Evolutionary conservation across 1,284 basidiomycete genomes (phyloP).

Genomic region (Papiliotrema flavescens): DNA sequence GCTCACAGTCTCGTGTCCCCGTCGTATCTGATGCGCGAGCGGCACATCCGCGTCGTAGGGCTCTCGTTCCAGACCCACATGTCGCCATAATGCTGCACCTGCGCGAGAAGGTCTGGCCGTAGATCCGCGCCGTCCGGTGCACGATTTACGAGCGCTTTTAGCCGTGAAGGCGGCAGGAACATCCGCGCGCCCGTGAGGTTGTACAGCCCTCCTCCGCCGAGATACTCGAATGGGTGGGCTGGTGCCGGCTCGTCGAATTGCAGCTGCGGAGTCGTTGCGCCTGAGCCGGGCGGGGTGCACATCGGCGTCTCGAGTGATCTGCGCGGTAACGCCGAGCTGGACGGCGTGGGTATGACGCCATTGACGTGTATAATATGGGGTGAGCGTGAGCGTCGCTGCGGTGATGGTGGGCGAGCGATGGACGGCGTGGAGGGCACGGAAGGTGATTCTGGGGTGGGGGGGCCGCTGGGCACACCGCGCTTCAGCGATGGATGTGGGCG

Average conservation of each 20-base stretch:
- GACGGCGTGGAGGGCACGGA: background rate
- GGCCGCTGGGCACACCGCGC: background rate
- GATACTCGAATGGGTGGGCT: slow-evolving; percentile 12
- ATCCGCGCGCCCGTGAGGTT: slow-evolving; percentile 36
- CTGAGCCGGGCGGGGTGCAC: background rate
- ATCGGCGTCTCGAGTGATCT: slow-evolving; percentile 1
- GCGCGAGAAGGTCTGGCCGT: slow-evolving; percentile 15
- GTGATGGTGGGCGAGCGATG: background rate
- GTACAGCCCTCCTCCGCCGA: slow-evolving; percentile 43
- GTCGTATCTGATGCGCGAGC: slow-evolving; percentile 34
- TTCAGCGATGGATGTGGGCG: background rate
- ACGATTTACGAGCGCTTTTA: slow-evolving; percentile 30
- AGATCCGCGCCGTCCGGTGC: slow-evolving; percentile 16
- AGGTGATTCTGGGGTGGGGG: background rate
- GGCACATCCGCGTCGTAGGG: slow-evolving; percentile 15
- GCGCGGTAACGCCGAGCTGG: background rate
- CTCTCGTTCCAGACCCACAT: slow-evolving; percentile 38
- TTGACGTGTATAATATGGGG: background rate
- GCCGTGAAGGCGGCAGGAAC: slow-evolving; percentile 22
- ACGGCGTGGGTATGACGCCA: background rate
- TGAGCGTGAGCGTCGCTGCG: background rate
- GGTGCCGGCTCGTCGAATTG: slow-evolving; percentile 10
- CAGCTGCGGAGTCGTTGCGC: slow-evolving; percentile 16
- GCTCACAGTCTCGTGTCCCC: slow-evolving; percentile 34
- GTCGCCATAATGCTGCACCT: slow-evolving; percentile 21